Evolutionary conservation across 2,329 filamentous ascomycete genomes (phyloP), one percentile per base, ranked within the genome.

Genomic region (Arthrinium puccinioides): DNA sequence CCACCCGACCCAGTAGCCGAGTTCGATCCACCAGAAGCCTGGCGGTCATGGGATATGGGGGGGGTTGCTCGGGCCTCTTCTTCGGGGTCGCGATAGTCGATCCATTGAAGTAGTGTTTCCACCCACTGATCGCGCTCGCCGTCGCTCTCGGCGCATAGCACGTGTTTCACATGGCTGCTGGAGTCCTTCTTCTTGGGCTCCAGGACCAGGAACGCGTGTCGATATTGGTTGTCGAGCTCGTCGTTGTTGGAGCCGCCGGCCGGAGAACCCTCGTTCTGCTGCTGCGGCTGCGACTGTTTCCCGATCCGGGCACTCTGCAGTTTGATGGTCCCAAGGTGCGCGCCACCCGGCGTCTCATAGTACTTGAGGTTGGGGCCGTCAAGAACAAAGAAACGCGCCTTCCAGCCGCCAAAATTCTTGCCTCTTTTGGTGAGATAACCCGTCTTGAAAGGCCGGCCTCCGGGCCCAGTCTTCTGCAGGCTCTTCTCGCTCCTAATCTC

Each of bases 391-490:
- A 77, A 80, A 23, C 77, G 66, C 9, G 88, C 89, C 62, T 98
- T 98, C 92, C 92, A 98, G 33, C 92, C 92, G 36, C 92, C 92
- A 63, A 98, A 98, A 54, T 97, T 97, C 70, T 98, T 98, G 33
- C 92, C 92, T 49, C 86, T 79, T 66, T 98, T 98, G 2, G 92
- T 97, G 34, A 98, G 67, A 59, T 97, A 98, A 8, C 92, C 92
- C 54, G 82, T 89, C 54, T 87, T 87, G 41, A 81, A 72, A 8
- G 83, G 79, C 33, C 80, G 77, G 4, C 79, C 78, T 49, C 82
- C 77, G 6, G 77, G 70, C 1, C 79, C 76, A 4, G 67, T 64
- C 53, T 60, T 71, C 37, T 56, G 50, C n/a, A 49, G 45, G 8
- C 52, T 58, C 24, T 59, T 55, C 26, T 66, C 60, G 18, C 53